These are phyloP conservation scores for Clavispora fructus DNA, from an alignment of 805 yeast genomes.

Conservation along the genomic window DNA sequence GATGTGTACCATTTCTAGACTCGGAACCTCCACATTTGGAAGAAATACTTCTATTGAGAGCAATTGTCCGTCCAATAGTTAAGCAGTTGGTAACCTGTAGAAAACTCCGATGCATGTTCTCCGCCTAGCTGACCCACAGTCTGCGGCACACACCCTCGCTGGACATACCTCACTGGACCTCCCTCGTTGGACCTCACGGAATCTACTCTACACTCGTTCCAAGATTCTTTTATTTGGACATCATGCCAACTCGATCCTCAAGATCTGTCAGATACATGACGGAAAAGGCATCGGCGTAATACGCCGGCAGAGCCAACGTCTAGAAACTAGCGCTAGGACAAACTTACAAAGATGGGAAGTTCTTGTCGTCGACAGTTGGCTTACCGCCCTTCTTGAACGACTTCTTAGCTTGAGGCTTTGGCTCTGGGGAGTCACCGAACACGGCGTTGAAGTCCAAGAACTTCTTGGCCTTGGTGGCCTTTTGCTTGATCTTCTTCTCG, in stretches of 20 bases:
- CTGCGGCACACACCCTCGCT: no score
- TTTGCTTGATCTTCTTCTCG: slow-evolving; percentile 63
- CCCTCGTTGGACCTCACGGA: no score
- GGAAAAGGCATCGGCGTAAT: not conserved
- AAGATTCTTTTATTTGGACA: not conserved
- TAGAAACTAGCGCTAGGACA: not conserved
- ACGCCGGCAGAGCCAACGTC: not conserved
- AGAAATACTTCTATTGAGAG: no score
- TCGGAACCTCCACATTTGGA: no score
- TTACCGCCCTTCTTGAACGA: slow-evolving; percentile 18
- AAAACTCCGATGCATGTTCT: no score
- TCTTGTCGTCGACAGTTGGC: slow-evolving; percentile 46
- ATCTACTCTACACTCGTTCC: not conserved
- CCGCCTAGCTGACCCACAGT: no score
- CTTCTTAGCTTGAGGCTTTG: slow-evolving; percentile 18
- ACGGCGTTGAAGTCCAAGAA: slow-evolving; percentile 69
- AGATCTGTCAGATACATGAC: not conserved
- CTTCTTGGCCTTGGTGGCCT: slow-evolving; percentile 78
- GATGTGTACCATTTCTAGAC: no score
- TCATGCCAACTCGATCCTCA: not conserved
- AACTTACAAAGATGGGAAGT: slow-evolving; percentile 63
- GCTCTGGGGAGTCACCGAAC: slow-evolving; percentile 55
- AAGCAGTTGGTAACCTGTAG: no score
- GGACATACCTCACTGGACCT: no score
- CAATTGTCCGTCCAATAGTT: no score